Percentiles rank a stretch among this genome's conserved stretches.
phyloP scores from a whole-genome alignment of 2,329 filamentous ascomycete species.

The Scedosporium minutisporum region DNA sequence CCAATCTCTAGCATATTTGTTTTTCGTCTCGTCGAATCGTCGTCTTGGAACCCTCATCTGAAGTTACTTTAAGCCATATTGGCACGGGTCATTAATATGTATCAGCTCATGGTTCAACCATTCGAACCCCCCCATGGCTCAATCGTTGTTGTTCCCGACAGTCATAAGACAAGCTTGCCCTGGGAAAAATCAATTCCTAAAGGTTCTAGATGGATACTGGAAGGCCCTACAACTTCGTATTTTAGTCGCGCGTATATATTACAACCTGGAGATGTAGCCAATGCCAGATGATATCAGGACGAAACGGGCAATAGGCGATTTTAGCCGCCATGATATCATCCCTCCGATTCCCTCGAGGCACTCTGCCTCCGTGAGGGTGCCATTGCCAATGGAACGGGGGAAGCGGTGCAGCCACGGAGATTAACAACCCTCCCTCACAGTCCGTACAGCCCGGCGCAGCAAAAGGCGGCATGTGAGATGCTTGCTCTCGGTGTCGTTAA shows the following conservation, averaged over 20 bases:
- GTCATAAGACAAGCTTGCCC: neutral
- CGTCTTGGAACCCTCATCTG: neutral
- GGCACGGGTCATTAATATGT: neutral
- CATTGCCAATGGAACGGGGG: neutral
- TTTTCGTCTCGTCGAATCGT: neutral
- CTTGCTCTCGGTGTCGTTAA: too few species aligned
- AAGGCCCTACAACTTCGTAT: neutral
- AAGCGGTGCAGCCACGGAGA: too few species aligned
- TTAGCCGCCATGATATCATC: conserved; percentile 2
- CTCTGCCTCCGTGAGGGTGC: neutral
- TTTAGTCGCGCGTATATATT: neutral
- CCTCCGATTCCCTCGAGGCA: neutral
- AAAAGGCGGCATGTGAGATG: too few species aligned
- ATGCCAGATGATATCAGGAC: neutral
- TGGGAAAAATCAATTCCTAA: neutral
- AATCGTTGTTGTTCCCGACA: neutral
- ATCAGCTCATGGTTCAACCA: neutral
- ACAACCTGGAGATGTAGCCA: neutral
- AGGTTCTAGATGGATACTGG: neutral
- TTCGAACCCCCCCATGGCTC: neutral
- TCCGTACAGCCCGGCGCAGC: too few species aligned
- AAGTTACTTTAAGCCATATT: neutral
- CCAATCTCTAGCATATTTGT: neutral
- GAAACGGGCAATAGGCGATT: neutral
- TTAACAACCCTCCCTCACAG: too few species aligned